Conservation (phyloP, 2,329 filamentous ascomycete species). For the Trichophyton benhamiae region DNA sequence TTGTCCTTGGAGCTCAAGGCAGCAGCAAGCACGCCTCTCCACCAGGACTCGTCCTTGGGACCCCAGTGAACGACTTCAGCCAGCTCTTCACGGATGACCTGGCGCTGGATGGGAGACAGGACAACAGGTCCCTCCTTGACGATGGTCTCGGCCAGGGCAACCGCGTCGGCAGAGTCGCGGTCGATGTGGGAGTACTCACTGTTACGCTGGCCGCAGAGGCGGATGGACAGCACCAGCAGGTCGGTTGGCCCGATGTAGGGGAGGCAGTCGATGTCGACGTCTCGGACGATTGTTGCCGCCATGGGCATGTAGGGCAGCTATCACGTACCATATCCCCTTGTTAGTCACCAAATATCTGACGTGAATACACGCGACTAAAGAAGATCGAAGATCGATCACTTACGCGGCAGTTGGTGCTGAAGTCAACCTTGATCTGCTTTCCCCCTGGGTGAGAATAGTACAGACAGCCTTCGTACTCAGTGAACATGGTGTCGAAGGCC, state of each 20-base stretch:
- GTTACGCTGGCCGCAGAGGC: constrained; percentile 7
- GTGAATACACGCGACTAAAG: background rate
- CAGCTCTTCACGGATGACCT: background rate
- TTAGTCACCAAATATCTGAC: background rate
- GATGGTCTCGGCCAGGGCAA: background rate
- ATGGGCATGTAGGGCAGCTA: constrained; percentile 7
- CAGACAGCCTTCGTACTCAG: constrained; percentile 1
- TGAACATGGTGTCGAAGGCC: constrained; percentile 2
- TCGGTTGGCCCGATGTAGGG: constrained; percentile 8
- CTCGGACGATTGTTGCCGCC: constrained; percentile 3
- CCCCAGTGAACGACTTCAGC: constrained; percentile 1
- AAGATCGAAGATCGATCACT: background rate
- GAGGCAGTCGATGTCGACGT: background rate
- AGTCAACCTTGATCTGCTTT: constrained; percentile 7
- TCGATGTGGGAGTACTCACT: background rate
- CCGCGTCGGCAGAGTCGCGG: background rate
- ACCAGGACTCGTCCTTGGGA: background rate
- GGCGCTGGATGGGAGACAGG: background rate
- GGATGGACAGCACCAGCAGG: constrained; percentile 9
- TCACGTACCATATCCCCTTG: background rate
- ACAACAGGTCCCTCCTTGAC: background rate
- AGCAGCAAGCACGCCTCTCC: background rate
- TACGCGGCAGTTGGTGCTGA: constrained; percentile 10
- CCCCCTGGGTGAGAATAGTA: constrained; percentile 4
- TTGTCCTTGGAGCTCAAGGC: background rate